Evolutionary conservation across 208 protist genomes (phyloP).

Genomic region (Crithidia mellificae): DNA sequence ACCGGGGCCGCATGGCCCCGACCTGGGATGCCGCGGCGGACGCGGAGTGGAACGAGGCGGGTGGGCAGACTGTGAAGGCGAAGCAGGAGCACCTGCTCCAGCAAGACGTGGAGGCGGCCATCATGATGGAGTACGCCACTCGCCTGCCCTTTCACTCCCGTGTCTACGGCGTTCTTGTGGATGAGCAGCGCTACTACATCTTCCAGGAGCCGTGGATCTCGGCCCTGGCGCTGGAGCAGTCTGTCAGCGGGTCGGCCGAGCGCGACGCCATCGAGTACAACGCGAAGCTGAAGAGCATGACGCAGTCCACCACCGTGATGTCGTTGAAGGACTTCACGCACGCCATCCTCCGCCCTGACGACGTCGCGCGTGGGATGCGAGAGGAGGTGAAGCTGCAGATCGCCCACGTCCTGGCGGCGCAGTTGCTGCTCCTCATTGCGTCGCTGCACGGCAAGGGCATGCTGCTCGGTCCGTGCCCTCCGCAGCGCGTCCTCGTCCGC

Average conservation of each 20-base stretch:
- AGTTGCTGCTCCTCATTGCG: conserved; percentile 72
- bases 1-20: conserved; percentile 55
- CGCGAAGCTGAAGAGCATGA: conserved; percentile 47
- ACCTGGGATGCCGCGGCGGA: conserved; percentile 14
- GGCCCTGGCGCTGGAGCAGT: conserved; percentile 62
- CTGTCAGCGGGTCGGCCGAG: conserved; percentile 26
- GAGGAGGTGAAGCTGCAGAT: conserved; percentile 65
- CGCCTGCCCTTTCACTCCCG: conserved; percentile 69
- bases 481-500: conserved; percentile 71
- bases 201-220: conserved; percentile 82
- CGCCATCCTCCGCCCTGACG: conserved; percentile 42
- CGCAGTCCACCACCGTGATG: conserved; percentile 51
- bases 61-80: conserved; percentile 30
- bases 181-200: conserved; percentile 83
- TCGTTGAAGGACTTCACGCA: conserved; percentile 79
- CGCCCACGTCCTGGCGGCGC: conserved; percentile 60
- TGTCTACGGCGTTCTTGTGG: conserved; percentile 74
- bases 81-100: conserved; percentile 54
- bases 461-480: conserved; percentile 75
- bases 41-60: conserved; percentile 7
- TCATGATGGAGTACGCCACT: conserved; percentile 81
- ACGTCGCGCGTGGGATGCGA: conserved; percentile 14
- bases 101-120: conserved; percentile 72
- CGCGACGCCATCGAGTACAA: conserved; percentile 54
- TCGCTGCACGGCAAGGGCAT: conserved; percentile 79